Evolutionary conservation across 805 yeast genomes (phyloP).

Genomic region (Tetrapisispora phaffii): DNA sequence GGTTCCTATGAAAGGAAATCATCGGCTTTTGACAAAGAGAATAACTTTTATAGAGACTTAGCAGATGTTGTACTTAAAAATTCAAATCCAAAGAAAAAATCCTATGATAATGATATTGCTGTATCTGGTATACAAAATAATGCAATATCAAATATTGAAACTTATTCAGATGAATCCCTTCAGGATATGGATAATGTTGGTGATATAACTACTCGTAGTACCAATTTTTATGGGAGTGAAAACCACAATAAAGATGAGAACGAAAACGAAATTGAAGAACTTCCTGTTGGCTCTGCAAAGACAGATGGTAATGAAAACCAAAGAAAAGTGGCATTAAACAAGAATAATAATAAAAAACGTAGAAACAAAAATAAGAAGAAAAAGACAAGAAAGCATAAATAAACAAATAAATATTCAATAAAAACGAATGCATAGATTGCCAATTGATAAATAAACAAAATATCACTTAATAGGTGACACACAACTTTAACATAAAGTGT

Average conservation of each 20-base stretch:
- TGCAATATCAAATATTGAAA: not conserved
- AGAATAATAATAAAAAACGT: not conserved
- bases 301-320: too few relatives aligned
- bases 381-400: not conserved
- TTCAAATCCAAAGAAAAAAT: not conserved
- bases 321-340: too few relatives aligned
- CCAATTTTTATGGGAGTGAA: not conserved
- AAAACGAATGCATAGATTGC: not conserved
- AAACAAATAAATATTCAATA: too few relatives aligned
- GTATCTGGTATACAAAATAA: not conserved
- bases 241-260: too few relatives aligned
- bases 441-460: too few relatives aligned
- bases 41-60: conserved; percentile 14
- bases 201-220: too few relatives aligned
- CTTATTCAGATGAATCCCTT: too few relatives aligned
- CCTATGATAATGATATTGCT: not conserved
- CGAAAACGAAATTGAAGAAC: too few relatives aligned
- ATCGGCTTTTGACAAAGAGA: conserved; percentile 26
- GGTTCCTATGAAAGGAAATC: conserved; percentile 28
- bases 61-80: not conserved
- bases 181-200: not conserved
- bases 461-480: too few relatives aligned
- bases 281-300: too few relatives aligned
- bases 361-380: not conserved
- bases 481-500: too few relatives aligned